Conservation (phyloP, 805 yeast species). For the Kuraishia borneana region DNA sequence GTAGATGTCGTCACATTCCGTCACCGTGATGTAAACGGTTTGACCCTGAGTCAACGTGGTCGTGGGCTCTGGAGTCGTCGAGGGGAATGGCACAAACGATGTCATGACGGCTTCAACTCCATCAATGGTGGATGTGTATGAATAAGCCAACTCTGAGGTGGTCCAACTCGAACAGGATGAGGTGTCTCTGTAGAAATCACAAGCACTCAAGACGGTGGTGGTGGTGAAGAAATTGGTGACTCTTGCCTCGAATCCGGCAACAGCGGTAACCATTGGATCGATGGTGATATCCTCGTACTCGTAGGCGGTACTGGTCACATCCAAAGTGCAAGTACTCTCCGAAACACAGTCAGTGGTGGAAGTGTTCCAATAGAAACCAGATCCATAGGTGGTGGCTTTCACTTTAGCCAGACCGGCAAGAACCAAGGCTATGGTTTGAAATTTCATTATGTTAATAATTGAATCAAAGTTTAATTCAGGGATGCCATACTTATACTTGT, state of each 20-base stretch:
- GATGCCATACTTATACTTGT: too few species aligned
- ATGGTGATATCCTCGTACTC: not conserved
- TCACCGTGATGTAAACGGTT: constrained; percentile 4
- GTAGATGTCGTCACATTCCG: constrained; percentile 4
- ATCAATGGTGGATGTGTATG: constrained; percentile 12
- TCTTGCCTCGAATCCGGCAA: not conserved
- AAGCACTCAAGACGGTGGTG: not conserved
- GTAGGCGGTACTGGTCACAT: not conserved
- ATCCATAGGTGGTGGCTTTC: not conserved
- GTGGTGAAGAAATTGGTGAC: not conserved
- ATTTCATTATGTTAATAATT: too few species aligned
- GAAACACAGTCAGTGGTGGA: not conserved
- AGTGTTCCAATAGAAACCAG: constrained; percentile 1
- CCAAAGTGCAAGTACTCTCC: not conserved
- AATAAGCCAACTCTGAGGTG: constrained; percentile 13
- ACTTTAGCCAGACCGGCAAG: too few species aligned
- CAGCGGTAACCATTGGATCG: not conserved
- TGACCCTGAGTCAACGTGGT: constrained; percentile 1
- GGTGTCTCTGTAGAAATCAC: not conserved
- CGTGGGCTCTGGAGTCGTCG: constrained; percentile 1
- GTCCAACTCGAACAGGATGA: constrained; percentile 10
- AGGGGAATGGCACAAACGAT: constrained; percentile 2
- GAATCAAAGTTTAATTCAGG: too few species aligned
- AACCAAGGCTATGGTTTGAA: too few species aligned
- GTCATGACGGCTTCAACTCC: constrained; percentile 7